Evolutionary conservation across 176 grass and related monocot species (phyloP).

Genomic region (Rhipidocladum racemiflorum): DNA sequence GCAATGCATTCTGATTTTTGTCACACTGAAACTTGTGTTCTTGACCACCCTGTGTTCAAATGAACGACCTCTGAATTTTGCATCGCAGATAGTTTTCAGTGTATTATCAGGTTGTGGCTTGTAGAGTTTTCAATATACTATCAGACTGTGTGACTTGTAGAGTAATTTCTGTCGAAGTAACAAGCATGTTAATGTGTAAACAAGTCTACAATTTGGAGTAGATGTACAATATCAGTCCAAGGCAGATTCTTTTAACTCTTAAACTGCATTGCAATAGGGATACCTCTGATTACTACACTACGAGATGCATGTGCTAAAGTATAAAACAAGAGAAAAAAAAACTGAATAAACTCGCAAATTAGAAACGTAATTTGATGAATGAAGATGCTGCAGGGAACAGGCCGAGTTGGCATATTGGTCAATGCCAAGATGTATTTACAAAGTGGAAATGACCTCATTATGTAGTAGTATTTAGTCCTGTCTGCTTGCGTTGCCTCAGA

Average conservation of each 20-base stretch:
- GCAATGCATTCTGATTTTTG: slow-evolving; percentile 31
- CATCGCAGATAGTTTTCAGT: not conserved
- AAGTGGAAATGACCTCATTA: not conserved
- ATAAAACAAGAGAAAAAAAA: not conserved
- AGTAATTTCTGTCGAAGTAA: not conserved
- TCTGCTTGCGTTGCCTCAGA: not conserved
- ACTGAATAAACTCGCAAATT: not conserved
- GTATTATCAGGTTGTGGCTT: not conserved
- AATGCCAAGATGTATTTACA: not conserved
- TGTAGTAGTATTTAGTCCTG: not conserved
- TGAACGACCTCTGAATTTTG: slow-evolving; percentile 31
- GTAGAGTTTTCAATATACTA: not conserved
- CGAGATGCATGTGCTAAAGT: not conserved
- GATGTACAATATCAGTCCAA: not conserved
- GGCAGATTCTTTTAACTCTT: not conserved
- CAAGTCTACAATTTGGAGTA: not conserved
- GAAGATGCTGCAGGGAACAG: not conserved
- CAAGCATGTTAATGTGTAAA: not conserved
- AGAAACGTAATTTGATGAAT: not conserved
- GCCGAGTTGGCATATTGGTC: not conserved
- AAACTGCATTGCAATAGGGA: not conserved
- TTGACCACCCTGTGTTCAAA: slow-evolving; percentile 29
- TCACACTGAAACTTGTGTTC: not conserved
- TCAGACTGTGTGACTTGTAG: not conserved
- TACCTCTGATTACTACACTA: not conserved